Base-by-base conservation (phyloP, 495 filamentous ascomycete species). In the Cladorrhinum samala region DNA sequence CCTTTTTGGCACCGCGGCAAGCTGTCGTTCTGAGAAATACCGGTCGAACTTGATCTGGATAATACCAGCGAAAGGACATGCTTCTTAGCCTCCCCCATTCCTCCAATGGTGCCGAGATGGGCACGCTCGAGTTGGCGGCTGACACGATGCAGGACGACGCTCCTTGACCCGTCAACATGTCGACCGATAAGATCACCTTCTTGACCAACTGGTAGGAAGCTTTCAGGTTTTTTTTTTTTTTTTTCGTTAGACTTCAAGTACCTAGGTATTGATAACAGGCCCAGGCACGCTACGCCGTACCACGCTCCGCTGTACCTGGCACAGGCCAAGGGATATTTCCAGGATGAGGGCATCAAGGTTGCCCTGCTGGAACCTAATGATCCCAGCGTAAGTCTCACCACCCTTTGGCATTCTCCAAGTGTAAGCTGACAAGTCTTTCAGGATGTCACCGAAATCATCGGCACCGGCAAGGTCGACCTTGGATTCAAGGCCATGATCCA, bases 401-500 rank as follows among this genome's bases (percentile, higher is more conserved):
- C 25, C 23, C 36, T 3, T 36, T 38, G 18, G 7, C 13, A 16
- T 24, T 30, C 33, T 8, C n/a, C 30, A 50, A 23, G 17, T 11
- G 24, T 37, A 18, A 23, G 37, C 54, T 52, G 33, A 53, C 14
- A 46, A 6, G 3, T 30, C 3, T 24, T 9, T n/a, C 39, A 71
- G 61, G 63, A 87, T 76, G 83, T 86, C 54, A 87, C 83, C 61
- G 83, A 86, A 66, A 85, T 86, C 67, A 83, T 87, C 61, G 83
- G 84, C 38, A 83, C 78, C 57, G 80, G 79, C 53, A 86, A 85
- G 62, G 78, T 85, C 41, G 83, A 86, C 65, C 80, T 86, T 69
- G 84, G 82, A 33, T 86, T 86, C 76, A 87, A 87, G 65, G 83
- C 84, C 52, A 86, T 87, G 84, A 87, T 86, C 59, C 83, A 87